Evolutionary conservation across 2,329 filamentous ascomycete species (phyloP), one percentile per base, ranked within the genome.

Genomic region (Neospermospora avenae): DNA sequence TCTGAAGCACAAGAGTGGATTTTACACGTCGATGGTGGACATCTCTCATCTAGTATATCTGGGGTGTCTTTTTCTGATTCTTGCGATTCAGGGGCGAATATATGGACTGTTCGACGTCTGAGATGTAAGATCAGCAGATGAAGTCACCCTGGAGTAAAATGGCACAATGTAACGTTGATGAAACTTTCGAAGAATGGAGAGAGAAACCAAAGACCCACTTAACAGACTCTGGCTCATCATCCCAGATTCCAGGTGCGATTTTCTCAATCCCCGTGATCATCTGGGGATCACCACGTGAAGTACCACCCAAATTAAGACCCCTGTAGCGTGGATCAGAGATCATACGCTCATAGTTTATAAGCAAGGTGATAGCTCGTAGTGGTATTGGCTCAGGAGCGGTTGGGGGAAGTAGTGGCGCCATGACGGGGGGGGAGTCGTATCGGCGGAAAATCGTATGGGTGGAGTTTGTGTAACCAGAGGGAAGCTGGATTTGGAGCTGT

Each of bases 331-430:
- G 37, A n/a, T 41, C 37, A 16, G 37, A 41, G 16, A 45, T 54
- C 57, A 59, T 59, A 5, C 35, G 35, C 28, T 55, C 57, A 16
- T 59, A 59, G 13, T 55, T 53, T 25, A 59, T 49, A 14, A 59
- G 39, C 1, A 59, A 31, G 6, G 13, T 28, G 22, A 59, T 41
- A 14, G 37, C 54, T 7, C 39, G 31, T 8, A 59, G 49, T 20
- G 57, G 28, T 16, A 59, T 59, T 24, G 48, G 49, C 16, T 55
- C 39, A 6, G 28, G 28, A 31, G 28, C 28, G 6, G 28, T 31
- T 10, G 28, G 11, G 11, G 28, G 5, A 5, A 31, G 28, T 10
- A 10, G 5, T 6, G 28, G 28, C 28, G 11, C 28, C 28, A 31
- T 31, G 1, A 31, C 11, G n/a, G n/a, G n/a, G n/a, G n/a, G n/a